These are phyloP conservation scores for Calonectria pseudoturangicola DNA, from an alignment of 2,329 filamentous ascomycete genomes.

Conservation along the genomic window DNA sequence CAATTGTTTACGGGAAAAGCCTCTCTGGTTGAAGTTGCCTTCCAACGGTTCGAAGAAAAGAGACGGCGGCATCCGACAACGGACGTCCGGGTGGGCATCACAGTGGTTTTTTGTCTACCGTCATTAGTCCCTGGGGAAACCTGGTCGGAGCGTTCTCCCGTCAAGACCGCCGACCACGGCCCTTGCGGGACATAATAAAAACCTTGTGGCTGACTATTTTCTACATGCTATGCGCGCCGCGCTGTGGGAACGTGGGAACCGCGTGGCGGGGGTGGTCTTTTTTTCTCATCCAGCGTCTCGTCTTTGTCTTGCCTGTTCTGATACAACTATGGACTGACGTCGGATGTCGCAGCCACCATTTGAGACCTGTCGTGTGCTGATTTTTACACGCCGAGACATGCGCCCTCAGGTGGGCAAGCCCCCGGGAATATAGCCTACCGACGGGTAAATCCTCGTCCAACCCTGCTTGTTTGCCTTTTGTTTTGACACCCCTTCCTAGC, in stretches of 20 bases:
- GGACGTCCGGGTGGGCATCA: conserved; percentile 47
- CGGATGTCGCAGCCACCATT: conserved; percentile 24
- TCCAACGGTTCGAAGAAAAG: conserved; percentile 43
- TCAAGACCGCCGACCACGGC: conserved; percentile 36
- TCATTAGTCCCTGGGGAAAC: conserved; percentile 41
- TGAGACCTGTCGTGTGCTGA: conserved; percentile 39
- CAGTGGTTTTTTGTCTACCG: conserved; percentile 44
- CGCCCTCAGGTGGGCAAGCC: conserved; percentile 34
- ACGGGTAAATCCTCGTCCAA: conserved; percentile 32
- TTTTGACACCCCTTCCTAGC: conserved; percentile 32
- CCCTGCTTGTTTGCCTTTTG: conserved; percentile 22
- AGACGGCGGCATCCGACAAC: conserved; percentile 52
- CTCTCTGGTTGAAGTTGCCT: conserved; percentile 11
- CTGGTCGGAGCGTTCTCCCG: conserved; percentile 31
- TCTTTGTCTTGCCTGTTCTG: conserved; percentile 12
- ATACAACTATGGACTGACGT: conserved; percentile 39
- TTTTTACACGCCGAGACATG: conserved; percentile 32
- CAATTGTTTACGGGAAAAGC: conserved; percentile 18
- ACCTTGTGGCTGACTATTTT: conserved; percentile 32
- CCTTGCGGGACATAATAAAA: conserved; percentile 29
- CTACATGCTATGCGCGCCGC: conserved; percentile 15
- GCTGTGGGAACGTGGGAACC: conserved; percentile 25
- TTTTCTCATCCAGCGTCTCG: conserved; percentile 5
- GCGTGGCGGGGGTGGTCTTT: neutral
- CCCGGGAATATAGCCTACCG: conserved; percentile 35